Evolutionary conservation across 1,139 yeast species (phyloP), one percentile per base, ranked within the genome.

Genomic region (Yamadazyma conglobata): DNA sequence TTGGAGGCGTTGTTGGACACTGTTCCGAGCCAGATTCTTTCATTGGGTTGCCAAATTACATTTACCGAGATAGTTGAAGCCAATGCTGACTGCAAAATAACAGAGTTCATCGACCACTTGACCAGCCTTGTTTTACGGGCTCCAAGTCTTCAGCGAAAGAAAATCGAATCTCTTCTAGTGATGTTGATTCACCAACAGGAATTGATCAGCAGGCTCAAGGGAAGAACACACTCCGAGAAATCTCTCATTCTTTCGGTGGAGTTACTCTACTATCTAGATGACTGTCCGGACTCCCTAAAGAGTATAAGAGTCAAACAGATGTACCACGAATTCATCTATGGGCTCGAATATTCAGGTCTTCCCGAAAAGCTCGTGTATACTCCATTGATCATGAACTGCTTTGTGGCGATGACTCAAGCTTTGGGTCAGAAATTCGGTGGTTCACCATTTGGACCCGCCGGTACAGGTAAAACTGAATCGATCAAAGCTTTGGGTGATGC

Each of bases 401-500:
- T 73, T 49, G 52, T 80, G 19, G 64, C 89, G 0, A 73, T 89
- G 78, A 68, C 85, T 0, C 85, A 81, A 40, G 93, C 96, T 0
- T 54, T 88, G 16, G 71, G 74, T 21, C 87, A 79, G 43, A 72
- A 72, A 24, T 61, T 79, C 10, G 97, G 97, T n/a, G 95, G 95
- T 0, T 82, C 95, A 1, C 86, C 95, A 1, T 79, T 82, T 56
- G 98, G 98, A 0, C 97, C 98, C 2, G 96, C 98, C 3, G 98
- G 97, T 28, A 91, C 97, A 0, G 98, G 97, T 44, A 89, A 91
- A 52, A 91, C 98, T 0, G 98, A 91, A 50, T 73, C 95, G 0
- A 72, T 89, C 14, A 91, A 91, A 50, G 86, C 95, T 0, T 63
- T 89, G 18, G 96, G 95, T 1, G 77, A 77, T 28, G 77, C 76